Evolutionary conservation across 129 eudicot genomes (phyloP).

Genomic region (Flaveria robusta): DNA sequence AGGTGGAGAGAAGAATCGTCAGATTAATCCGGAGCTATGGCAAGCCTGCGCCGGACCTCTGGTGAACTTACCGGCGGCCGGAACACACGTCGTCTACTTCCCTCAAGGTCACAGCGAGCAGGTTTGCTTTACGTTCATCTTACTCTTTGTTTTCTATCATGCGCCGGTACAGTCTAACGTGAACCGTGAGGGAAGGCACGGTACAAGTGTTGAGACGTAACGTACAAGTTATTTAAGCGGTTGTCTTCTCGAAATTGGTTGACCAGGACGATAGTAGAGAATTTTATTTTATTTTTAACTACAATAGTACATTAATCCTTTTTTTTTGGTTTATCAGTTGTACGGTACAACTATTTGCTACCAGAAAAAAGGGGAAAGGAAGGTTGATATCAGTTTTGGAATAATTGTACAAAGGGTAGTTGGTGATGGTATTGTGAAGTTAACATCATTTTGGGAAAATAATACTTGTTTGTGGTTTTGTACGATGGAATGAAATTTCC

Average conservation of each 20-base stretch:
- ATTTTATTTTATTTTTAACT: too few species aligned
- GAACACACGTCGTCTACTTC: conserved; percentile 92
- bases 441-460: conserved; percentile 4
- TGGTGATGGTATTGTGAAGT: background rate
- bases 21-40: conserved; percentile 85
- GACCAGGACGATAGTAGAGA: background rate
- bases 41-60: conserved; percentile 98
- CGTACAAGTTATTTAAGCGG: background rate
- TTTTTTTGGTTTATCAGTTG: conserved; percentile 1
- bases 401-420: conserved; percentile 33
- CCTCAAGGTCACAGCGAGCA: conserved; percentile 99
- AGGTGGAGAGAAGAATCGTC: conserved; percentile 70
- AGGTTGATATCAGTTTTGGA: conserved; percentile 23
- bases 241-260: background rate
- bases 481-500: conserved; percentile 24
- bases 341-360: conserved; percentile 17
- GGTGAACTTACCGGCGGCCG: conserved; percentile 89
- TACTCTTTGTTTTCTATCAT: background rate
- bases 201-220: background rate
- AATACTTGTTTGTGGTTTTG: conserved; percentile 18
- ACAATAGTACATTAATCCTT: too few species aligned
- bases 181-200: background rate
- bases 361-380: conserved; percentile 16
- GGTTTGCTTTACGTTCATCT: conserved; percentile 36
- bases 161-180: conserved; percentile 1